Base-by-base conservation (phyloP, 2,329 filamentous ascomycete genomes). In the Dothiorella sarmentorum region DNA sequence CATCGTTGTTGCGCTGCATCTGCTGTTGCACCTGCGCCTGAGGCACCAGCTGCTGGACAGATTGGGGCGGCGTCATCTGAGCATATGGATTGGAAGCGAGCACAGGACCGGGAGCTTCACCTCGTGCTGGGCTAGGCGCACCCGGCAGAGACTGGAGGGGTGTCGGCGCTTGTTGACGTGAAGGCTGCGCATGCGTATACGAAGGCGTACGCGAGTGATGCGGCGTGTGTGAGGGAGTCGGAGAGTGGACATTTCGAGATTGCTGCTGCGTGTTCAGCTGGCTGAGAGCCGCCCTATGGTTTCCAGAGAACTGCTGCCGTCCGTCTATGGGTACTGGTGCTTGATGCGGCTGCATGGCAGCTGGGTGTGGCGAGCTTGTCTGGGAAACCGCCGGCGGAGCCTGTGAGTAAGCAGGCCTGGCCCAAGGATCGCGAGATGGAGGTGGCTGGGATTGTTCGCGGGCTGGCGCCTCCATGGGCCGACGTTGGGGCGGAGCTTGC, bases 221-320 rank as follows among this genome's bases (percentile, higher is more conserved):
- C 22, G 43, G 56, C 22, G 56, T 52, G 35, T 58, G 43, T 9
- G 56, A 51, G 4, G 56, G 56, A 27, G 56, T 58, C 7, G 56
- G 56, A 13, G 56, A 58, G 18, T 58, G 56, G 9, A 58, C 44
- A 33, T 43, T 52, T 7, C 56, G 43, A 13, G 44, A 35, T 13
- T 58, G 56, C n/a, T 31, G n/a, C n/a, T 51, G 45, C 11, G 42
- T 47, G 44, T 58, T 58, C 33, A 58, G n/a, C n/a, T 58, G 56
- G 18, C 43, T 35, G 27, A 58, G 44, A 42, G 56, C 44, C 15
- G 56, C 56, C 13, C 56, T 44, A 15, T 58, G 56, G 10, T 49
- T 49, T 20, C 35, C 15, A 15, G 33, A 2, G 18, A 51, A 58
- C 44, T 49, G 56, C 20, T 51, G 56, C 24, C 35, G 43, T 5